These are phyloP conservation scores for Eucalyptus shirleyi DNA, from an alignment of 345 rosid species.

Conservation along the genomic window DNA sequence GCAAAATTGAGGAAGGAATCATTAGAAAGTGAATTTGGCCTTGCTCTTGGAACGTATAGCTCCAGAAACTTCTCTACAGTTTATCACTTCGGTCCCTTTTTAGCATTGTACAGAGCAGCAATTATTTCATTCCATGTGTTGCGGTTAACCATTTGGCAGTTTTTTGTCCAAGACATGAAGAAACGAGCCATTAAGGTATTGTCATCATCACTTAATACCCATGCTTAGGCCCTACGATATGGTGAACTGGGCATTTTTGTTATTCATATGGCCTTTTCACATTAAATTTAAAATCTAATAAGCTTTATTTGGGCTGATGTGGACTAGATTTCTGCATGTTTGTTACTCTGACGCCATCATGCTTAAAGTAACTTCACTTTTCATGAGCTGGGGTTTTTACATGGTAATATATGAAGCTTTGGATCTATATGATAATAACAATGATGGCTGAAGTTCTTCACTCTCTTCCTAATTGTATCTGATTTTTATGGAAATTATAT, in stretches of 20 bases:
- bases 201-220: not conserved
- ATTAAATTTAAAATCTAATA: not conserved
- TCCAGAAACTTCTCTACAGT: conserved; percentile 47
- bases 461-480: not conserved
- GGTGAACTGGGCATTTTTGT: not conserved
- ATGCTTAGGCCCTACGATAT: not conserved
- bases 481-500: not conserved
- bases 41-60: conserved; percentile 52
- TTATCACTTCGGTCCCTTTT: conserved; percentile 69
- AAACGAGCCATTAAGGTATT: conserved; percentile 67
- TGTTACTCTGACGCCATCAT: not conserved
- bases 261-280: not conserved
- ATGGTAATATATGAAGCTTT: not conserved
- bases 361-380: not conserved
- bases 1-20: conserved; percentile 92
- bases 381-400: not conserved
- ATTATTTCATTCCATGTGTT: conserved; percentile 69
- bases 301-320: not conserved
- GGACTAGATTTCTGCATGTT: not conserved
- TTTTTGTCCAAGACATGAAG: conserved; percentile 54
- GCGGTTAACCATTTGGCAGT: conserved; percentile 64
- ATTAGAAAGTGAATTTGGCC: conserved; percentile 85
- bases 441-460: not conserved
- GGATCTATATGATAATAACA: not conserved
- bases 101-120: conserved; percentile 86